Base-by-base conservation (phyloP, 108 stramenopile genomes). In the Nannochloropsis gaditana region DNA sequence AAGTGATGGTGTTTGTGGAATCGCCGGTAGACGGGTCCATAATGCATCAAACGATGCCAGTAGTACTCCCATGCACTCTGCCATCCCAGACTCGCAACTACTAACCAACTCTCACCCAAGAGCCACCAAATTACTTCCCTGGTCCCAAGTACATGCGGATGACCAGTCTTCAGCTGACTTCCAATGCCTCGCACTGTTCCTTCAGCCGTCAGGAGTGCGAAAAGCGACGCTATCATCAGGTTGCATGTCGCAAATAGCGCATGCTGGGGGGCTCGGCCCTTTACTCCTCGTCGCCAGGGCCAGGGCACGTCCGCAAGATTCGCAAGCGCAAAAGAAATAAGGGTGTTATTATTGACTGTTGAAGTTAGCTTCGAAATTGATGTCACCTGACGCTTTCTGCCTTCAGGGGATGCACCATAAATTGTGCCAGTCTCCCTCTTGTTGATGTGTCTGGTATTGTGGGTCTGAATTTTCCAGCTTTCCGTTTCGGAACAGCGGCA, bases 41-140 rank as follows among this genome's bases (percentile, higher is more conserved):
- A 9, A 43, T 90, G 89, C 89, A 90, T 88, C 9, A 87, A 81
- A 42, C 86, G 84, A 43, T 89, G 89, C 89, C 89, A 89, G 80
- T 89, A 89, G 80, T 87, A 89, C 81, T 89, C 89, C 80, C 87
- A 44, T 41, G 87, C 80, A 79, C 87, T 44, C 44, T 89, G 86
- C 86, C 87, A 89, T 10, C 41, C 44, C 21, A 86, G 43, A 9
- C 86, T 79, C 42, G 43, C 31, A 42, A 31, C 86, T 83, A 87
- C 82, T 2, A 82, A 82, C 21, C 19, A 47, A 19, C 79, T 19
- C 31, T 45, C 41, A 47, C 73, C 82, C 84, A 79, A 80, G 41
- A 21, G 5, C n/a, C 79, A 82, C 86, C 83, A 41, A 50, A 43
- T 73, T 43, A 87, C 43, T 11, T 21, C 79, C 31, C 79, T 79